A percentile compares a stretch with the other conserved stretches of the same genome.
Conservation (phyloP, 805 yeast species). For the Hanseniaspora thailandica region DNA sequence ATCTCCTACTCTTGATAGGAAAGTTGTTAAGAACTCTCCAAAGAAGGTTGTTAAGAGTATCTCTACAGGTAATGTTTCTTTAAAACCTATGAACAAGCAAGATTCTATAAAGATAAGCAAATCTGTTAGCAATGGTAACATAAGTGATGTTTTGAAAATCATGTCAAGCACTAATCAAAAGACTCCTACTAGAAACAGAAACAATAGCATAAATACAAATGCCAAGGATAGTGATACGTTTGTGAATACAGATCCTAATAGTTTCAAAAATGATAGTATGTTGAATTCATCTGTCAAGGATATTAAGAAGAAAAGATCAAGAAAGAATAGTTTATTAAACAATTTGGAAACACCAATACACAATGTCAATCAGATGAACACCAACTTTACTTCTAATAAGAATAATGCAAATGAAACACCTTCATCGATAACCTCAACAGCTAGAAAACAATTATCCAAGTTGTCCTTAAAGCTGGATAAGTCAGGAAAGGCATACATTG, state of each 20-base stretch:
- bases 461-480: slow-evolving; percentile 25
- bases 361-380: neutral
- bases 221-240: neutral
- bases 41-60: slow-evolving; percentile 12
- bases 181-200: slow-evolving; percentile 11
- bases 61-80: slow-evolving; percentile 5
- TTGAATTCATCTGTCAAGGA: slow-evolving; percentile 6
- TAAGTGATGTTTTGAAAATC: neutral
- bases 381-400: neutral
- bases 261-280: neutral
- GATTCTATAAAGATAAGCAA: neutral
- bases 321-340: slow-evolving; percentile 8
- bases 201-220: neutral
- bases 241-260: neutral
- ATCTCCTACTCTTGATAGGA: slow-evolving; percentile 8
- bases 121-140: slow-evolving; percentile 3
- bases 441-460: slow-evolving; percentile 18
- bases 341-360: slow-evolving; percentile 6
- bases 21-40: slow-evolving; percentile 3
- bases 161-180: neutral
- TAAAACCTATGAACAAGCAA: neutral
- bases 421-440: slow-evolving; percentile 7
- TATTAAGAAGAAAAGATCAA: slow-evolving; percentile 8
- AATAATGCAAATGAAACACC: slow-evolving; percentile 4
- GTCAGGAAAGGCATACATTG: slow-evolving; percentile 28